These are phyloP conservation scores for Pyrus pyrifolia DNA, from an alignment of 306 rosid species.

Conservation along the genomic window DNA sequence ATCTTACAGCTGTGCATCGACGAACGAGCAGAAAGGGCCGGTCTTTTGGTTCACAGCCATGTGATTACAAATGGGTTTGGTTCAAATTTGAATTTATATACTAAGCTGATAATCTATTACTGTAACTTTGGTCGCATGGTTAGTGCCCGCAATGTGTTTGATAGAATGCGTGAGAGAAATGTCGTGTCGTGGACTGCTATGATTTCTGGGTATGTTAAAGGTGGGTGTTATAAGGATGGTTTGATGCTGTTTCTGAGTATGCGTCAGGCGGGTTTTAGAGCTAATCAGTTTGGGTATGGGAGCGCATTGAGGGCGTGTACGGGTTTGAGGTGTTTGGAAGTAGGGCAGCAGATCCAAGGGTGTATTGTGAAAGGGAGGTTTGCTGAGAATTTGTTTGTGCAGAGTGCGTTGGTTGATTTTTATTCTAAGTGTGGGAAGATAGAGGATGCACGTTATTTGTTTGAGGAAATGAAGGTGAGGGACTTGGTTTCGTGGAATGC, in stretches of 20 bases:
- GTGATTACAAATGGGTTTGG: conserved; percentile 16
- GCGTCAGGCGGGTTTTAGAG: conserved; percentile 15
- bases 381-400: conserved; percentile 17
- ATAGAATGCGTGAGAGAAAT: conserved; percentile 15
- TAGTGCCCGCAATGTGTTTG: conserved; percentile 20
- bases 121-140: not conserved
- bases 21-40: conserved; percentile 1
- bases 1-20: conserved; percentile 24
- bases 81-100: conserved; percentile 19
- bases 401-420: conserved; percentile 29
- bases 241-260: conserved; percentile 16
- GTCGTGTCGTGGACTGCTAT: conserved; percentile 33
- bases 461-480: conserved; percentile 12
- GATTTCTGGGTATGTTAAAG: conserved; percentile 26
- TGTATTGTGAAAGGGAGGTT: conserved; percentile 19
- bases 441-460: conserved; percentile 11
- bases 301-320: conserved; percentile 27
- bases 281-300: conserved; percentile 31
- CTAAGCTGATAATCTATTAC: conserved; percentile 16
- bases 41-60: conserved; percentile 28
- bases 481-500: conserved; percentile 35
- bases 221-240: conserved; percentile 19
- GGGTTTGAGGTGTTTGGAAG: conserved; percentile 11
- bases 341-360: conserved; percentile 30
- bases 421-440: conserved; percentile 27